Percentiles rank a stretch among this genome's conserved stretches.
Conservation (phyloP, 805 yeast genomes). For the Nakazawaea ishiwadae region DNA sequence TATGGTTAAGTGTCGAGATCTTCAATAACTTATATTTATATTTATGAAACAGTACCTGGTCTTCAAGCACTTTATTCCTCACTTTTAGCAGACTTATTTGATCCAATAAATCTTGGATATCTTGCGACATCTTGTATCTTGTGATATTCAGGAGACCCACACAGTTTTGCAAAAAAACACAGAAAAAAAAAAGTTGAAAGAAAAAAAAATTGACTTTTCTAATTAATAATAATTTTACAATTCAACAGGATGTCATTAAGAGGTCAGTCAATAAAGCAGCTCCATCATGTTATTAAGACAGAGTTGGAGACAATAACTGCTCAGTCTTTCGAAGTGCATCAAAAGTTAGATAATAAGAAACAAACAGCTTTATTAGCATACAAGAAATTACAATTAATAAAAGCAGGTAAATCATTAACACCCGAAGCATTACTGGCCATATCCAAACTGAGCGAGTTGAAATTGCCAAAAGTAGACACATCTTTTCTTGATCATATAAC, state of each 20-base stretch:
- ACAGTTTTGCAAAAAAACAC: background rate
- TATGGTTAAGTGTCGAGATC: background rate
- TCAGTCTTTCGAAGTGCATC: conserved; percentile 32
- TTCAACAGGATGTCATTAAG: background rate
- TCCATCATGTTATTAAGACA: conserved; percentile 20
- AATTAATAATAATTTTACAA: no score
- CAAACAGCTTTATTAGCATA: conserved; percentile 43
- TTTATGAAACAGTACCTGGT: conserved; percentile 4
- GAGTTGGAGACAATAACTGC: conserved; percentile 36
- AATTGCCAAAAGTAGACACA: conserved; percentile 25
- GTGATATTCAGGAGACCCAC: background rate
- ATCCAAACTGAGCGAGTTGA: conserved; percentile 24
- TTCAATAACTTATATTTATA: conserved; percentile 4
- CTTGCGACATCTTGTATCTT: background rate
- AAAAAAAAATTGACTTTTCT: no score
- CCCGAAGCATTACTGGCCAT: conserved; percentile 29
- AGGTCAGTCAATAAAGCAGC: background rate
- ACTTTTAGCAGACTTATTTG: background rate
- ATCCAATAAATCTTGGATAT: background rate
- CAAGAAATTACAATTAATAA: conserved; percentile 40
- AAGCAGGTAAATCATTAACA: conserved; percentile 29
- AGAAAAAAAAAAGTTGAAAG: background rate
- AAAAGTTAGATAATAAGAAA: conserved; percentile 36
- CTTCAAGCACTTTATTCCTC: background rate
- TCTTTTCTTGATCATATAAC: conserved; percentile 23